Evolutionary conservation across 2,329 filamentous ascomycete species (phyloP).

Genomic region (Trichoderma semiorbis): DNA sequence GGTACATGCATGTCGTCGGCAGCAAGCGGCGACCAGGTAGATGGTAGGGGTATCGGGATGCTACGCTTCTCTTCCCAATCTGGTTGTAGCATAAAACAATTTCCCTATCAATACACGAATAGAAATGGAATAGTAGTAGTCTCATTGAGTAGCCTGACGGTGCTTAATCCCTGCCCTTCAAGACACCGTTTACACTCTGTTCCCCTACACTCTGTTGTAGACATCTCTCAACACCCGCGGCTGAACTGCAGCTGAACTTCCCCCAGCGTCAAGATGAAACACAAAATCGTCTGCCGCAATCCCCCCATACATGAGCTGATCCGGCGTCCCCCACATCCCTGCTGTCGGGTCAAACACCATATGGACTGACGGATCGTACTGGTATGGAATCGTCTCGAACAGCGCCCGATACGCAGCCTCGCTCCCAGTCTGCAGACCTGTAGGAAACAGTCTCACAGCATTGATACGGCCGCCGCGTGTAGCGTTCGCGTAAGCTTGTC

Average conservation of each 20-base stretch:
- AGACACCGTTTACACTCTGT: background rate
- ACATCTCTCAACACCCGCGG: slow-evolving; percentile 16
- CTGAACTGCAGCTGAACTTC: background rate
- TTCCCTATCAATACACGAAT: background rate
- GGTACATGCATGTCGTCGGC: background rate
- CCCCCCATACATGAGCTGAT: slow-evolving; percentile 22
- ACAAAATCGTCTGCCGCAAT: slow-evolving; percentile 21
- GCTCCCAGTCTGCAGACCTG: background rate
- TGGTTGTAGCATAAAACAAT: background rate
- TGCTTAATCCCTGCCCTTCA: background rate
- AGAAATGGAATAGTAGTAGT: background rate
- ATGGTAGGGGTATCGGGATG: background rate
- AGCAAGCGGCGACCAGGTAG: background rate
- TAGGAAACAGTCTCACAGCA: slow-evolving; percentile 6
- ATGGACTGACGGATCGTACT: background rate
- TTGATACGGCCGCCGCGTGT: slow-evolving; percentile 5
- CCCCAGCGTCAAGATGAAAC: slow-evolving; percentile 12
- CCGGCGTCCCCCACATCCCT: slow-evolving; percentile 14
- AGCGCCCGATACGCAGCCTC: slow-evolving; percentile 8
- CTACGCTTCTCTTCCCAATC: background rate
- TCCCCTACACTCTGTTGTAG: background rate
- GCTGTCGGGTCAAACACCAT: slow-evolving; percentile 12
- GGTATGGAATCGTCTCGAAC: background rate
- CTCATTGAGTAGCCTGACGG: background rate
- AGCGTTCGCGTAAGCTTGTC: slow-evolving; percentile 16